These are phyloP conservation scores for Xylariomycetidae sp. DNA, from an alignment of 2,329 filamentous ascomycete genomes.

Conservation along the genomic window DNA sequence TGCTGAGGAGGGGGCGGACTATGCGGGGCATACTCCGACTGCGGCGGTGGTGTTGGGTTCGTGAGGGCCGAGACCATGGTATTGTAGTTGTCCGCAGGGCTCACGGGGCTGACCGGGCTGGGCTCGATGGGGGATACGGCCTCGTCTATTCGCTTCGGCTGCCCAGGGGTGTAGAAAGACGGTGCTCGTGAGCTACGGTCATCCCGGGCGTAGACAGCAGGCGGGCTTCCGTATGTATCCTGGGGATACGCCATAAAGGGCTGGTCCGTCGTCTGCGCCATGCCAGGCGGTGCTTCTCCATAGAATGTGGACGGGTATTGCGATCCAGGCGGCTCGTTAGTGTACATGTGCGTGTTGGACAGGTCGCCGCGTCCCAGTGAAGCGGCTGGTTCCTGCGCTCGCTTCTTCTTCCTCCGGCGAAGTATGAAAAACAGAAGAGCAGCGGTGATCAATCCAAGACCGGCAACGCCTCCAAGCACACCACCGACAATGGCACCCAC, in stretches of 20 bases:
- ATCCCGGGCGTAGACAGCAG: slow-evolving; percentile 5
- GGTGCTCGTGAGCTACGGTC: slow-evolving; percentile 7
- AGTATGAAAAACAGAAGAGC: slow-evolving; percentile 19
- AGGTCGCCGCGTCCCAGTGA: slow-evolving; percentile 7
- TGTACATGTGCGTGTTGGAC: slow-evolving; percentile 16
- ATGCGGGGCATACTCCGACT: slow-evolving; percentile 20
- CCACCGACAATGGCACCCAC: slow-evolving; percentile 24
- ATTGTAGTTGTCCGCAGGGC: slow-evolving; percentile 14
- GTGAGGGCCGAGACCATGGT: slow-evolving; percentile 18
- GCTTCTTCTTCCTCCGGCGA: slow-evolving; percentile 13
- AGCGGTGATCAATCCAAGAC: slow-evolving; percentile 18
- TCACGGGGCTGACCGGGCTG: slow-evolving; percentile 12
- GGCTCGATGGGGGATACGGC: slow-evolving; percentile 14
- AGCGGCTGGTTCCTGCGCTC: slow-evolving; percentile 6
- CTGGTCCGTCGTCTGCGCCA: slow-evolving; percentile 16
- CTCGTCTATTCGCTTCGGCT: slow-evolving; percentile 9
- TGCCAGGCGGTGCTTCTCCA: slow-evolving; percentile 22
- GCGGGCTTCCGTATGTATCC: slow-evolving; percentile 9
- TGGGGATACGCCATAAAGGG: slow-evolving; percentile 9
- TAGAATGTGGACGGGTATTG: slow-evolving; percentile 23
- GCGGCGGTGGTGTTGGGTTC: slow-evolving; percentile 13
- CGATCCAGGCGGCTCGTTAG: slow-evolving; percentile 19
- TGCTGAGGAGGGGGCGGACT: slow-evolving; percentile 22
- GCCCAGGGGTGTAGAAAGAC: slow-evolving; percentile 7
- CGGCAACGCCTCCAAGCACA: slow-evolving; percentile 20